Evolutionary conservation across 202 grass and related monocot species (phyloP).

Genomic region (Zizania palustris): DNA sequence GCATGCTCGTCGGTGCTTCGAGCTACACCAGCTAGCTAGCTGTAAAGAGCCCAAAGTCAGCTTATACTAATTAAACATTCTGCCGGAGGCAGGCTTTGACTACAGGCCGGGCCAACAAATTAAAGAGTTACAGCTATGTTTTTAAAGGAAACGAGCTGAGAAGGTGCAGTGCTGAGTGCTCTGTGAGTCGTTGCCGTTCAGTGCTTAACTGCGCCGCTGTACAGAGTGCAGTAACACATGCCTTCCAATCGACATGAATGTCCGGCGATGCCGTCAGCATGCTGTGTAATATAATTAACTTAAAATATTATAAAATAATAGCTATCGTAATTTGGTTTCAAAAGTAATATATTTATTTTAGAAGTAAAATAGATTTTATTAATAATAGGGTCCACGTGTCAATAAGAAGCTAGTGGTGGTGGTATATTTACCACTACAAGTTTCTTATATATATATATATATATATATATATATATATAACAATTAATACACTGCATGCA

Average conservation of each 20-base stretch:
- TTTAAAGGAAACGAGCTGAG: slow-evolving; percentile 31
- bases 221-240: neutral
- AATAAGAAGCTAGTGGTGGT: too few relatives aligned
- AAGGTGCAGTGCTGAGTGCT: neutral
- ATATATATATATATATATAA: too few relatives aligned
- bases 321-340: too few relatives aligned
- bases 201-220: neutral
- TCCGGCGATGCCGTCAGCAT: neutral
- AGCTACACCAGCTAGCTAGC: neutral
- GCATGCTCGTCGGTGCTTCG: slow-evolving; percentile 18
- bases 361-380: too few relatives aligned
- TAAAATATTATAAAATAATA: too few relatives aligned
- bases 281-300: too few relatives aligned
- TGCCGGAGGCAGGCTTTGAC: slow-evolving; percentile 44
- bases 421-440: too few relatives aligned
- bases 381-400: too few relatives aligned
- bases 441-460: too few relatives aligned
- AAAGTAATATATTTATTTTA: too few relatives aligned
- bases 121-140: slow-evolving; percentile 30
- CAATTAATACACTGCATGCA: too few relatives aligned
- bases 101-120: slow-evolving; percentile 16
- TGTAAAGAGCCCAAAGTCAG: slow-evolving; percentile 43
- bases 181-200: slow-evolving; percentile 1
- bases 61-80: slow-evolving; percentile 44
- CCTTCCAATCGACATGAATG: slow-evolving; percentile 40